These are phyloP conservation scores for Ganoderma leucocontextum DNA, from an alignment of 1,284 basidiomycete species.

Conservation along the genomic window DNA sequence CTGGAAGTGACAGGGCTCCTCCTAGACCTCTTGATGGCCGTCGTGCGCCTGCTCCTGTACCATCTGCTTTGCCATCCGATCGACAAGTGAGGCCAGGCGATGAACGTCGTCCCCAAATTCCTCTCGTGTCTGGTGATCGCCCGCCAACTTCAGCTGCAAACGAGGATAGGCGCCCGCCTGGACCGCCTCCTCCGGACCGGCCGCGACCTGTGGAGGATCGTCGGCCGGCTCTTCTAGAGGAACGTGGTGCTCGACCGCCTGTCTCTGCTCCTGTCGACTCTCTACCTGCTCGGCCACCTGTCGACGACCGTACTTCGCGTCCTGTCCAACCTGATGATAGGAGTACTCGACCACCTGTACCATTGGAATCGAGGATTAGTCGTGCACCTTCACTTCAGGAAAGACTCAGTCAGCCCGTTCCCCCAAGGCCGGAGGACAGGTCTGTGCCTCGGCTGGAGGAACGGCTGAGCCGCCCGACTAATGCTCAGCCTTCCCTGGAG, in stretches of 20 bases:
- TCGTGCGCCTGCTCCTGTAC: conserved; percentile 16
- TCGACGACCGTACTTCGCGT: conserved; percentile 34
- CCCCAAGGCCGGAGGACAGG: conserved; percentile 32
- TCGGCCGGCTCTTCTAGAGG: conserved; percentile 28
- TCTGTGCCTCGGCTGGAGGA: conserved; percentile 31
- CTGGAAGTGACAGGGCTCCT: conserved; percentile 19
- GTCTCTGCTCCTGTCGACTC: conserved; percentile 21
- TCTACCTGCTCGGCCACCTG: conserved; percentile 26
- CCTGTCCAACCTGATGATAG: conserved; percentile 31
- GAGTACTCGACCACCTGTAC: conserved; percentile 28
- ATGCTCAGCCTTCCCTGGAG: conserved; percentile 31
- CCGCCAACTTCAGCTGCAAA: conserved; percentile 10
- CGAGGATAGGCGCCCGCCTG: conserved; percentile 27
- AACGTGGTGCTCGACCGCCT: conserved; percentile 31
- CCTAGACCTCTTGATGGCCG: conserved; percentile 27
- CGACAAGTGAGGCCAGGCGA: conserved; percentile 14
- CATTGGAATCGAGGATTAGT: conserved; percentile 42
- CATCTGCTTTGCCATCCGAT: conserved; percentile 14
- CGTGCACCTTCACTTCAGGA: conserved; percentile 41
- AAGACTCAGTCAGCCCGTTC: conserved; percentile 32
- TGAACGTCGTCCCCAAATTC: conserved; percentile 22
- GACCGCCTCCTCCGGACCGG: conserved; percentile 24
- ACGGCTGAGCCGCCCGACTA: conserved; percentile 31
- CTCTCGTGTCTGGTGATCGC: conserved; percentile 16
- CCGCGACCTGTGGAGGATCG: conserved; percentile 30